These are phyloP conservation scores for Solanum verrucosum DNA, from an alignment of 257 asterid genomes.

Conservation along the genomic window DNA sequence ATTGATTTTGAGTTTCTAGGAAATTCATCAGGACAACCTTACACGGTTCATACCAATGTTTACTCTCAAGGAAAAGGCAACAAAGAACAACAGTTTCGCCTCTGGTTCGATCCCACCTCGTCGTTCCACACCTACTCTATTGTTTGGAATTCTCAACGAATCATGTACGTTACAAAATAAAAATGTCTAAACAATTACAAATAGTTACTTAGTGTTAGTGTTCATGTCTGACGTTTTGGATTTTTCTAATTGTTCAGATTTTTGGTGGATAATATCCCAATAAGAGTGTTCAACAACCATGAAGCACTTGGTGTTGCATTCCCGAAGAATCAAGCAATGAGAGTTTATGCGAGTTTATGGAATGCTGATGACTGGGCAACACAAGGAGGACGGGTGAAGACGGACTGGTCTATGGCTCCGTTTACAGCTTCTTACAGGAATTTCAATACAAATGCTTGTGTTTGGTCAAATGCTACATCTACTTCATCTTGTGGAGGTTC, in stretches of 20 bases:
- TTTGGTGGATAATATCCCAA: neutral
- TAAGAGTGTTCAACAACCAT: neutral
- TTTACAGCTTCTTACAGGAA: neutral
- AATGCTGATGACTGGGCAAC: neutral
- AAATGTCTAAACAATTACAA: too few species aligned
- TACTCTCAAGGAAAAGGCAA: too few species aligned
- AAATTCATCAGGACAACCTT: neutral
- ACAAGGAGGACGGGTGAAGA: neutral
- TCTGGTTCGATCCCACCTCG: too few species aligned
- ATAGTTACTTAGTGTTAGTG: too few species aligned
- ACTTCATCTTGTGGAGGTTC: too few species aligned
- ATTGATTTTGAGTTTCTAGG: constrained; percentile 39
- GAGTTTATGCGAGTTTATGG: neutral
- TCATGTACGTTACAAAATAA: too few species aligned
- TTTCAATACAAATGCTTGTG: neutral
- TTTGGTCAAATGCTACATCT: too few species aligned
- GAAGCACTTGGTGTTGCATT: neutral
- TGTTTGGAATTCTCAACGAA: too few species aligned
- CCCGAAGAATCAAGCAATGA: neutral
- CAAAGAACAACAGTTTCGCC: too few species aligned
- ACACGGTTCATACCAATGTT: too few species aligned
- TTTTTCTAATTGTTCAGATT: neutral
- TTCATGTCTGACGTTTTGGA: too few species aligned
- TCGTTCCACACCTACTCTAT: too few species aligned
- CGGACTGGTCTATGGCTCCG: neutral